These are phyloP conservation scores for Lipomyces yamanashiensis DNA, from an alignment of 805 yeast genomes.

Conservation along the genomic window DNA sequence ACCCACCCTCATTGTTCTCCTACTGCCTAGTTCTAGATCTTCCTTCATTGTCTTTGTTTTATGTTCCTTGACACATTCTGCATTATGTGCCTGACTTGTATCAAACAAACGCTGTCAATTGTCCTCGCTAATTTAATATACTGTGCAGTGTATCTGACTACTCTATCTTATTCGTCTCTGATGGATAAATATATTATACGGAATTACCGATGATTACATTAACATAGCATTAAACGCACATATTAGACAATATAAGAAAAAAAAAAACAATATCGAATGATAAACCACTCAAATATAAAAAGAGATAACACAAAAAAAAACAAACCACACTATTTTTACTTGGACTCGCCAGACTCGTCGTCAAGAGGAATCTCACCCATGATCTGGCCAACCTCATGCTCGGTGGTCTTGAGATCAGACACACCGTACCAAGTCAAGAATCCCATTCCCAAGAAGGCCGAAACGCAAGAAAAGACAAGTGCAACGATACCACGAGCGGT, in stretches of 20 bases:
- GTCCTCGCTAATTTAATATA: no score
- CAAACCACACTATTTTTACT: background rate
- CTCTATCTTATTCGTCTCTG: no score
- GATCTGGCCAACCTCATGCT: conserved; percentile 62
- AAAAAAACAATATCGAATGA: background rate
- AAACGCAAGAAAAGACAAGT: conserved; percentile 82
- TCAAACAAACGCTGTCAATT: no score
- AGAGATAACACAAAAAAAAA: background rate
- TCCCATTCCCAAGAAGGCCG: conserved; percentile 81
- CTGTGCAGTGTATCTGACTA: no score
- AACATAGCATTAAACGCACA: no score
- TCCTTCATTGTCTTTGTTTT: no score
- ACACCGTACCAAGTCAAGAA: conserved; percentile 83
- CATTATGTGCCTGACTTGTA: no score
- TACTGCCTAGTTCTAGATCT: no score
- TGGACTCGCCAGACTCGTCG: conserved; percentile 57
- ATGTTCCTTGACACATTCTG: no score
- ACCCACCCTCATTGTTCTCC: no score
- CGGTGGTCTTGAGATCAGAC: conserved; percentile 75
- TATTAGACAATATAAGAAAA: background rate
- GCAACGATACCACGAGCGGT: conserved; percentile 96
- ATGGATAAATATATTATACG: no score
- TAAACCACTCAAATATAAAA: background rate
- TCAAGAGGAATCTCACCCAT: conserved; percentile 52
- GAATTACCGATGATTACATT: no score